Evolutionary conservation across 768 basidiomycete genomes (phyloP), one percentile per base, ranked within the genome.

Genomic region (Vishniacozyma victoriae): DNA sequence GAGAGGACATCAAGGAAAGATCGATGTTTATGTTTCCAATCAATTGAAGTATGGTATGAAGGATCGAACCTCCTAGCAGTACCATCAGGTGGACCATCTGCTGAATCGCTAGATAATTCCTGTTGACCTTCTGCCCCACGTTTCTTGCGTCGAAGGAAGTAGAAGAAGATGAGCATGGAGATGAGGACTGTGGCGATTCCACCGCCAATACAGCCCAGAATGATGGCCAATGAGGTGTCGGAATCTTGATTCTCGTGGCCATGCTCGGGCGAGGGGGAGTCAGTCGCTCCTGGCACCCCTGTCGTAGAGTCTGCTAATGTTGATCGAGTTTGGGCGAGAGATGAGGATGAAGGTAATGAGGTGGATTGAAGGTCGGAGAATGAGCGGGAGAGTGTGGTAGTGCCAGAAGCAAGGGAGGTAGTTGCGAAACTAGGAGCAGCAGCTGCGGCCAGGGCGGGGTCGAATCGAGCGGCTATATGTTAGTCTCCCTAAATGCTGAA

Each of bases 361-460:
- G 43, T 22, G 41, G 19, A 24, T 15, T 44, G 25, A 49, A 25
- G 31, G 39, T 41, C 3, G 33, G 4, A 6, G 53, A 53, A 53
- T 22, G 60, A 55, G n/a, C 64, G 55, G n/a, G 60, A 62, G 14
- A 66, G 52, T 20, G 60, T 66, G 3, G 58, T 56, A 7, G 55
- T 19, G 33, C 52, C 50, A 19, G 33, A 18, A 39, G 37, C 9
- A 7, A 39, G 9, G 11, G 37, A 33, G 9, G 9, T 33, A n/a
- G 29, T 33, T 20, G 43, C 9, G 41, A 44, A 43, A 3, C 42
- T 44, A 35, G 18, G 36, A 24, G 36, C 46, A 9, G 46, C 39
- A 15, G 46, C 13, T 19, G 46, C 35, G 18, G 46, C 46, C 6
- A n/a, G 12, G 24, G 22, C 3, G 44, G 44, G 2, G 27, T 24